Evolutionary conservation across 1,139 yeast genomes (phyloP).

Genomic region (Wickerhamomyces sp.): DNA sequence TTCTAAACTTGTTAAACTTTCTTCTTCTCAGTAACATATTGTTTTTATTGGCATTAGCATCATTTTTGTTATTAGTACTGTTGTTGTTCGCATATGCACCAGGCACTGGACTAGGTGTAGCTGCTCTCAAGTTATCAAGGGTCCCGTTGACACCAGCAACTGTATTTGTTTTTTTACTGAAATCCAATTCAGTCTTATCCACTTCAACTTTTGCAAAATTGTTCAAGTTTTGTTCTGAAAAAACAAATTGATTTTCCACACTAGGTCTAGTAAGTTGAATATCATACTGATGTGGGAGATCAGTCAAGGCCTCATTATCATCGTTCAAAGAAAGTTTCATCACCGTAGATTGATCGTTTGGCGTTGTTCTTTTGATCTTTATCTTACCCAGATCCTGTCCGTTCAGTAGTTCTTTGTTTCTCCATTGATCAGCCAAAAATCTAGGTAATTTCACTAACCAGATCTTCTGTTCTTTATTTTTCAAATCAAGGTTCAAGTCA

Average conservation of each 20-base stretch:
- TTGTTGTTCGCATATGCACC: not conserved
- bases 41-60: not conserved
- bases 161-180: slow-evolving; percentile 1
- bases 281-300: slow-evolving; percentile 82
- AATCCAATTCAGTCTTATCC: slow-evolving; percentile 11
- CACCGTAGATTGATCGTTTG: slow-evolving; percentile 37
- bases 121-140: slow-evolving; percentile 14
- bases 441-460: slow-evolving; percentile 93
- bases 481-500: slow-evolving; percentile 52
- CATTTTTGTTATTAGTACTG: not conserved
- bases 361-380: slow-evolving; percentile 52
- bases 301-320: slow-evolving; percentile 34
- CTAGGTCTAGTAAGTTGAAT: slow-evolving; percentile 70
- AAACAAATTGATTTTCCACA: slow-evolving; percentile 83
- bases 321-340: slow-evolving; percentile 55
- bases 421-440: slow-evolving; percentile 81
- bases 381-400: slow-evolving; percentile 83
- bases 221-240: slow-evolving; percentile 80
- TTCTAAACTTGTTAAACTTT: slow-evolving; percentile 33
- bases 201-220: slow-evolving; percentile 48
- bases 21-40: slow-evolving; percentile 30
- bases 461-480: slow-evolving; percentile 56
- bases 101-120: slow-evolving; percentile 26
- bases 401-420: slow-evolving; percentile 51
- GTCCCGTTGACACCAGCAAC: slow-evolving; percentile 18